Evolutionary conservation across 2,329 filamentous ascomycete species (phyloP).

Genomic region (Colletotrichum costaricense): DNA sequence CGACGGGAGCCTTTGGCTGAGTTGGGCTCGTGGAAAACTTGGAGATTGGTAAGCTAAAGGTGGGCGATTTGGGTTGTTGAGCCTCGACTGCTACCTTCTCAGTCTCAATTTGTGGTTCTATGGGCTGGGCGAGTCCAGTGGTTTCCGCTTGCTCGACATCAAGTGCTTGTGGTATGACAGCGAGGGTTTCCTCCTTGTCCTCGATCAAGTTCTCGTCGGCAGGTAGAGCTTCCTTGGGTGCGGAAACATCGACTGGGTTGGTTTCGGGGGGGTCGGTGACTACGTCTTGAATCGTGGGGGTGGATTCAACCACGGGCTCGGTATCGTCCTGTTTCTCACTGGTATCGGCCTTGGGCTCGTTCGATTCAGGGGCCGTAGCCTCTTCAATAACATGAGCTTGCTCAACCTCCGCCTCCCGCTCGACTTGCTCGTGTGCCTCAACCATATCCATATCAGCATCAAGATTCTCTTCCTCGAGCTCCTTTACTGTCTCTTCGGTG

Average conservation of each 20-base stretch:
- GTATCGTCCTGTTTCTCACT: constrained; percentile 38
- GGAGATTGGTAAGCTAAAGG: constrained; percentile 28
- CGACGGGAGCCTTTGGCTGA: constrained; percentile 17
- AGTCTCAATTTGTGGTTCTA: constrained; percentile 16
- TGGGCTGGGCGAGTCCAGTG: neutral
- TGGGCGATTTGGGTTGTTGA: constrained; percentile 9
- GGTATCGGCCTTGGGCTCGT: neutral
- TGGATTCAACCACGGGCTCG: neutral
- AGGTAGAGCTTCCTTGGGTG: neutral
- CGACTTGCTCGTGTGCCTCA: constrained; percentile 37
- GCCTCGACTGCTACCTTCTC: constrained; percentile 18
- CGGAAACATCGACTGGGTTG: neutral
- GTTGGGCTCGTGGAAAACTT: constrained; percentile 33
- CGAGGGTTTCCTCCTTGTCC: neutral
- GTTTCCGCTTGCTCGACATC: neutral
- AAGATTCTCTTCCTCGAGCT: constrained; percentile 42
- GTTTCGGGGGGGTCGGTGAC: neutral
- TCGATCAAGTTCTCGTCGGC: constrained; percentile 35
- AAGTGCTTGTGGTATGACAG: neutral
- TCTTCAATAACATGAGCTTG: neutral
- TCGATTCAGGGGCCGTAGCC: neutral
- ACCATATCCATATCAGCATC: constrained; percentile 5
- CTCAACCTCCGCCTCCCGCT: constrained; percentile 10
- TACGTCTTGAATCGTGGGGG: neutral
- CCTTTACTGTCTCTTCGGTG: constrained; percentile 68